Evolutionary conservation across 1,284 basidiomycete species (phyloP).

Genomic region (Dichomitus squalens): DNA sequence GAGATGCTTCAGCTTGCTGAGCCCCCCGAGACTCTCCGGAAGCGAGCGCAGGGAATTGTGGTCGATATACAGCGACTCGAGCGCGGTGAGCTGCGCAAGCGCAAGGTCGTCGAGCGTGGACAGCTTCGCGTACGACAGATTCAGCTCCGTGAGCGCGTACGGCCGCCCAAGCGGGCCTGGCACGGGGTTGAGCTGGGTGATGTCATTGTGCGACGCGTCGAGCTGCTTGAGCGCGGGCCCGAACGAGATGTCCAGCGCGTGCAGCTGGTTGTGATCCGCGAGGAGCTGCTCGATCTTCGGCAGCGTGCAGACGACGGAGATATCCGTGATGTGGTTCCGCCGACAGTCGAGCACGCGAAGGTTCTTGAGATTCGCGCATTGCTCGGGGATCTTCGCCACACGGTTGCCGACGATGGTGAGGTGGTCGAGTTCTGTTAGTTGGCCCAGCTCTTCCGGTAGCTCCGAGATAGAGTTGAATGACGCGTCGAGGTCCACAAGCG

Average conservation of each 20-base stretch:
- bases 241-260: conserved; percentile 77
- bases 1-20: conserved; percentile 73
- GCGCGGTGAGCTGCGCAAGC: conserved; percentile 74
- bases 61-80: conserved; percentile 75
- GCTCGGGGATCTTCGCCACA: conserved; percentile 75
- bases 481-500: conserved; percentile 86
- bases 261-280: conserved; percentile 83
- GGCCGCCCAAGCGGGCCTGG: conserved; percentile 58
- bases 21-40: conserved; percentile 79
- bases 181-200: conserved; percentile 77
- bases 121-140: conserved; percentile 91
- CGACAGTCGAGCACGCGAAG: conserved; percentile 82
- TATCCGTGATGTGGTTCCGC: conserved; percentile 79
- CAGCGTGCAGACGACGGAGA: conserved; percentile 70
- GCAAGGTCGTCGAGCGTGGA: conserved; percentile 80
- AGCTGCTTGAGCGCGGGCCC: conserved; percentile 63
- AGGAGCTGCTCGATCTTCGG: conserved; percentile 69
- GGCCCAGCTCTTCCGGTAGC: conserved; percentile 82
- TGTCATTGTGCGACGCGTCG: conserved; percentile 81
- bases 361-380: conserved; percentile 62
- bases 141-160: conserved; percentile 77
- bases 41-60: conserved; percentile 88
- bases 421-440: conserved; percentile 69
- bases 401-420: conserved; percentile 92
- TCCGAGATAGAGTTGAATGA: conserved; percentile 92